Percentiles rank a stretch among this genome's conserved stretches.
Evolutionary conservation across 768 basidiomycete species (phyloP).

Genomic region (Serendipita sp.): DNA sequence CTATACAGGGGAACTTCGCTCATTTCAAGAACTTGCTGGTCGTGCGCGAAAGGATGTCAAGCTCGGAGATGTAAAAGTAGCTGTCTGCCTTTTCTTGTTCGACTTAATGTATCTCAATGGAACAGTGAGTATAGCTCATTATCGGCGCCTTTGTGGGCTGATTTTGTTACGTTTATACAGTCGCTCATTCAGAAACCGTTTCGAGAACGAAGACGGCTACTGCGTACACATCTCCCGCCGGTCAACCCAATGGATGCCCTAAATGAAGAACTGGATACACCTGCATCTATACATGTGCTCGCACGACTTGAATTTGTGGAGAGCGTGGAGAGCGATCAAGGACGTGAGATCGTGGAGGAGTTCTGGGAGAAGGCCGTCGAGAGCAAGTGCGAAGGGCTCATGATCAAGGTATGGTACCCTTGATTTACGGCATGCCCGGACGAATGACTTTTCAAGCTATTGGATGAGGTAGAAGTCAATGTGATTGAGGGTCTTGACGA

Average conservation of each 20-base stretch:
- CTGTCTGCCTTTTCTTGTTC: constrained; percentile 75
- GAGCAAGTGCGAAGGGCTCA: constrained; percentile 78
- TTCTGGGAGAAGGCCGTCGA: constrained; percentile 67
- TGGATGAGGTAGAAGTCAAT: constrained; percentile 12
- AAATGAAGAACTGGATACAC: neutral
- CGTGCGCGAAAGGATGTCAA: constrained; percentile 72
- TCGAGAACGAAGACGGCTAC: constrained; percentile 48
- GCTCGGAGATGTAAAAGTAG: constrained; percentile 54
- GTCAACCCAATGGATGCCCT: constrained; percentile 27
- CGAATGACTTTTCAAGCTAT: constrained; percentile 8
- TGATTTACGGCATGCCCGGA: neutral
- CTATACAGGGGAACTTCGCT: constrained; percentile 41
- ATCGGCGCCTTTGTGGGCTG: constrained; percentile 2
- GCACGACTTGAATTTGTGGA: constrained; percentile 65
- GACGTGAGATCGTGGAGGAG: constrained; percentile 43
- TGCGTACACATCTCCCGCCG: constrained; percentile 48
- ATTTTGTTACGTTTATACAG: constrained; percentile 25
- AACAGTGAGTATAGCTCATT: constrained; percentile 34
- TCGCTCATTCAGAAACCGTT: constrained; percentile 52
- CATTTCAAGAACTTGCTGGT: constrained; percentile 79
- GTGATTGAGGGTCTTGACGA: constrained; percentile 46
- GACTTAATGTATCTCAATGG: constrained; percentile 80
- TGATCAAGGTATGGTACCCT: constrained; percentile 54
- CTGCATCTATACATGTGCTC: constrained; percentile 14
- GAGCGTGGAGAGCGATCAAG: constrained; percentile 48